Percentiles rank a stretch among this genome's conserved stretches.
Evolutionary conservation across 345 rosid genomes (phyloP).

Genomic region (Euphorbia pulcherrima): DNA sequence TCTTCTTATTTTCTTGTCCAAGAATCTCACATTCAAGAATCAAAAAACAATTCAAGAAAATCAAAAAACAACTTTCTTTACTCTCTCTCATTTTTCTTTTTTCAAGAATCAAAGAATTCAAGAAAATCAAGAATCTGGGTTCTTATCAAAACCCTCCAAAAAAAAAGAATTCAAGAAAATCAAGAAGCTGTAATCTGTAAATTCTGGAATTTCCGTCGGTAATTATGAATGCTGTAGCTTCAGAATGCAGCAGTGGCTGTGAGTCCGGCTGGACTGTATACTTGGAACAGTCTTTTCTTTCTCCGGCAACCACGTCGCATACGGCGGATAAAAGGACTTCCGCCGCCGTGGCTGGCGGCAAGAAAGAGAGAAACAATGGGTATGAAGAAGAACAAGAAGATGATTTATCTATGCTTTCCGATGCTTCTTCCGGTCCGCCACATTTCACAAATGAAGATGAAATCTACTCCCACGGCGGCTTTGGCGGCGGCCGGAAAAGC

Average conservation of each 20-base stretch:
- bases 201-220: too few species aligned
- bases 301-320: conserved; percentile 31
- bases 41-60: too few species aligned
- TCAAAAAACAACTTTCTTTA: too few species aligned
- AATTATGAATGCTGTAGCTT: conserved; percentile 42
- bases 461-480: conserved; percentile 22
- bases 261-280: conserved; percentile 99
- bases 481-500: background rate
- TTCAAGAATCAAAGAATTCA: too few species aligned
- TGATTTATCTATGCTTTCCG: conserved; percentile 89
- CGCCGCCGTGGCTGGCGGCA: background rate
- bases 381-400: conserved; percentile 53
- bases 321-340: background rate
- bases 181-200: background rate
- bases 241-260: conserved; percentile 75
- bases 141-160: too few species aligned
- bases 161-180: too few species aligned
- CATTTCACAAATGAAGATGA: conserved; percentile 50
- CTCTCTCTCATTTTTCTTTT: too few species aligned
- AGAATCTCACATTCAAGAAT: background rate
- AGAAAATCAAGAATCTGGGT: too few species aligned
- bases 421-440: conserved; percentile 98
- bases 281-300: conserved; percentile 62
- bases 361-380: conserved; percentile 7
- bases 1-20: too few species aligned